Conservation (phyloP, 192 early-diverging fungal genomes). For the Coemansia sp. region DNA sequence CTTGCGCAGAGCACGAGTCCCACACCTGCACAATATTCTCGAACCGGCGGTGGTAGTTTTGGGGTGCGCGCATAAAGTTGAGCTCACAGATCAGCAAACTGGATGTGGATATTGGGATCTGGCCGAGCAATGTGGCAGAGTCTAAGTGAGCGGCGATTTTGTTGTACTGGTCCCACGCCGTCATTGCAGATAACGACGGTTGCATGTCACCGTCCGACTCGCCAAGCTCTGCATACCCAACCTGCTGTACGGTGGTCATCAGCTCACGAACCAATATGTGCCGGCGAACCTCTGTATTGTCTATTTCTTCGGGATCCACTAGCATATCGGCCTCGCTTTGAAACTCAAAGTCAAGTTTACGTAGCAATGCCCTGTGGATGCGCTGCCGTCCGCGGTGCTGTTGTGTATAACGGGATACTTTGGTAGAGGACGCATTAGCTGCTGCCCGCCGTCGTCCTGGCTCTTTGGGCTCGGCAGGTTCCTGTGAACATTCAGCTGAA, state of each 20-base stretch:
- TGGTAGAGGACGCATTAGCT: not conserved
- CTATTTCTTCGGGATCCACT: not conserved
- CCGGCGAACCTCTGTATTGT: not conserved
- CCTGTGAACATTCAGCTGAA: not conserved
- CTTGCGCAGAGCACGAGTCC: constrained; percentile 11
- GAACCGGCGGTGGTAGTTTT: constrained; percentile 18
- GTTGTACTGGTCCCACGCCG: constrained; percentile 37
- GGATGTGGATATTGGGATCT: constrained; percentile 18
- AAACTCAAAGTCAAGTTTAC: constrained; percentile 14
- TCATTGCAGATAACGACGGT: constrained; percentile 4
- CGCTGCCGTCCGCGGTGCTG: constrained; percentile 4
- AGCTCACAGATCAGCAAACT: constrained; percentile 34
- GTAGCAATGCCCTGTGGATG: constrained; percentile 7
- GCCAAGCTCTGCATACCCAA: not conserved
- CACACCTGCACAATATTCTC: constrained; percentile 31
- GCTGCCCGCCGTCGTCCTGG: not conserved
- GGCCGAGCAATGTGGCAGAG: constrained; percentile 8
- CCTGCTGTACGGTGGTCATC: constrained; percentile 10
- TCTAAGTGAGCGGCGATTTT: constrained; percentile 20
- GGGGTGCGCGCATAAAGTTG: constrained; percentile 19
- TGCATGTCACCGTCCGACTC: not conserved
- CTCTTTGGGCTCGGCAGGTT: not conserved
- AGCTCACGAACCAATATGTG: constrained; percentile 39
- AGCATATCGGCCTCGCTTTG: constrained; percentile 3
- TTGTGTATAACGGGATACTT: not conserved